Conservation (phyloP, 345 rosid species). For the Hypericum perforatum region DNA sequence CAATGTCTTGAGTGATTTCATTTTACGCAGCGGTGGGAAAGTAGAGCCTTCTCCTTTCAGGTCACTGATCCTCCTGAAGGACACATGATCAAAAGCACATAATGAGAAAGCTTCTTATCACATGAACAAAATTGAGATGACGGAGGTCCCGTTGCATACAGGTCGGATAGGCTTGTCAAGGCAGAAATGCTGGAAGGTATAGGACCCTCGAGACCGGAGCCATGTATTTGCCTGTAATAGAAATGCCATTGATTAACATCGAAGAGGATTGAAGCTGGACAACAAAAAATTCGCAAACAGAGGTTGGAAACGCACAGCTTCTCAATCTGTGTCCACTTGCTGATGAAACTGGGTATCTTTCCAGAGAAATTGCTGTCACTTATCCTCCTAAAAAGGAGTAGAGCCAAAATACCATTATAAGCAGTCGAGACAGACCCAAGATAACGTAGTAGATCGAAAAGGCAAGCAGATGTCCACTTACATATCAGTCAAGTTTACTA, state of each 20-base stretch:
- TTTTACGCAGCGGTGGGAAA: constrained; percentile 43
- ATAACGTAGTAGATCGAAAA: not conserved
- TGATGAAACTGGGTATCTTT: constrained; percentile 49
- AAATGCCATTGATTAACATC: not conserved
- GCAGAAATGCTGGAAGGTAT: constrained; percentile 62
- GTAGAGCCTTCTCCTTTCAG: constrained; percentile 44
- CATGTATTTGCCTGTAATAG: constrained; percentile 58
- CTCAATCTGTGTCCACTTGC: constrained; percentile 47
- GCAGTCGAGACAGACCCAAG: not conserved
- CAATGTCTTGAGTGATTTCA: constrained; percentile 62
- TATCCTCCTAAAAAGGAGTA: constrained; percentile 46
- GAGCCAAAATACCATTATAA: constrained; percentile 9
- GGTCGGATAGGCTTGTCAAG: constrained; percentile 50
- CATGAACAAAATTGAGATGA: not conserved
- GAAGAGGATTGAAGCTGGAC: not conserved
- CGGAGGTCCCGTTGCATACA: constrained; percentile 39
- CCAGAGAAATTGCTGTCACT: constrained; percentile 68
- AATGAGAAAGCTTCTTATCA: constrained; percentile 1
- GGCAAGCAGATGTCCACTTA: constrained; percentile 24
- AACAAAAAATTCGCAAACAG: not conserved
- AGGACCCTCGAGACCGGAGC: constrained; percentile 68
- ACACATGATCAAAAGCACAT: constrained; percentile 8
- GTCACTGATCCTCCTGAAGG: constrained; percentile 69
- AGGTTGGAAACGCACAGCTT: constrained; percentile 48
- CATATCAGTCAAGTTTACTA: constrained; percentile 67